Evolutionary conservation across 257 asterid species (phyloP).

Genomic region (Sherardia arvensis): DNA sequence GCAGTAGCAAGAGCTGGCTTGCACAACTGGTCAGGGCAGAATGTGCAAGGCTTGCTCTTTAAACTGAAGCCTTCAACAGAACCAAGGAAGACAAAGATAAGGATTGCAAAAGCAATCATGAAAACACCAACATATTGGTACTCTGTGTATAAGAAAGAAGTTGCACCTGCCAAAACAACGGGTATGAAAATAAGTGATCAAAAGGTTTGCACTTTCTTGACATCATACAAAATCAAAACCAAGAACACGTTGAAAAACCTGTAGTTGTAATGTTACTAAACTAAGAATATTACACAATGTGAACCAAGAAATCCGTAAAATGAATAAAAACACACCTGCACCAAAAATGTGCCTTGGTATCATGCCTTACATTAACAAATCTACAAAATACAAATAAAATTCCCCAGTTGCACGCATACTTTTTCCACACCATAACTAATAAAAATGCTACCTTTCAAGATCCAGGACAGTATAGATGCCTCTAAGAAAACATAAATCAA

Average conservation of each 20-base stretch:
- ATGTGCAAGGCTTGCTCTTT: slow-evolving; percentile 31
- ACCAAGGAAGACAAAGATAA: slow-evolving; percentile 82
- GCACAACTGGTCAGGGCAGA: slow-evolving; percentile 21
- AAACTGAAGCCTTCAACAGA: slow-evolving; percentile 88
- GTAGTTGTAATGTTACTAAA: neutral
- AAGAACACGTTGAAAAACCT: neutral
- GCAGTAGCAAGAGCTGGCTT: slow-evolving; percentile 72
- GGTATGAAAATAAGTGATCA: too few relatives aligned
- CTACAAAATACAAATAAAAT: slow-evolving; percentile 11
- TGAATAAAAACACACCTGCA: slow-evolving; percentile 12
- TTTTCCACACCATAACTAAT: slow-evolving; percentile 5
- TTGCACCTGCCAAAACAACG: slow-evolving; percentile 52
- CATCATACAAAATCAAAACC: neutral
- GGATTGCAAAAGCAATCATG: slow-evolving; percentile 85
- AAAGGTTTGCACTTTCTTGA: neutral
- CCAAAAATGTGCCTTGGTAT: neutral
- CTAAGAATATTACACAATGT: neutral
- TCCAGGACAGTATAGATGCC: slow-evolving; percentile 11
- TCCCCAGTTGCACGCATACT: slow-evolving; percentile 17
- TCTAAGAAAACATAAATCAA: neutral
- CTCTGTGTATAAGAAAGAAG: slow-evolving; percentile 72
- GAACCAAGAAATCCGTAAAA: slow-evolving; percentile 1
- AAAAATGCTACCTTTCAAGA: slow-evolving; percentile 18
- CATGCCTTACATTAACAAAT: neutral
- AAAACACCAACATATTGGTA: slow-evolving; percentile 74